Evolutionary conservation across 2,329 filamentous ascomycete species (phyloP).

Genomic region (Fusarium setosum): DNA sequence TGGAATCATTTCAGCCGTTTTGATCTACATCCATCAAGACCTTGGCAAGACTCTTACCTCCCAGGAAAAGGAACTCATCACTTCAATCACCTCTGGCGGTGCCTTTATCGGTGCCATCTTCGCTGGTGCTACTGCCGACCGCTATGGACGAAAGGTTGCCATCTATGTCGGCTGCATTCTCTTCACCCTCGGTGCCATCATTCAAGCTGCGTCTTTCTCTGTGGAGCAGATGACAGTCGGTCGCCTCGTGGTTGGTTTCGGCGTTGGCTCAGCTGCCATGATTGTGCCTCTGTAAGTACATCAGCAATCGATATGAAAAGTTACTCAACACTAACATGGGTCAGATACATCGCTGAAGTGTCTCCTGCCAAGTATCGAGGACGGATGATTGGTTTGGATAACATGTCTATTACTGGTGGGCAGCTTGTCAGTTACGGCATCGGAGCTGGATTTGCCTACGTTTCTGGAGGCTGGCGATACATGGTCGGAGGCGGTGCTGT

Average conservation of each 20-base stretch:
- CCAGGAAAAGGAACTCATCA: constrained; percentile 62
- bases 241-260: constrained; percentile 59
- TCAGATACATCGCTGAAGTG: constrained; percentile 60
- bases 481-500: constrained; percentile 61
- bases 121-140: constrained; percentile 40
- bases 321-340: constrained; percentile 3
- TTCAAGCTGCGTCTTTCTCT: constrained; percentile 42
- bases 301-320: not conserved
- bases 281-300: constrained; percentile 47
- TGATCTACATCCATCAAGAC: constrained; percentile 41
- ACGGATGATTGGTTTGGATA: constrained; percentile 60
- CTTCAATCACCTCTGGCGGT: constrained; percentile 59
- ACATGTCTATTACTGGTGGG: constrained; percentile 57
- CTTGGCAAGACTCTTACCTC: constrained; percentile 54
- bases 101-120: constrained; percentile 44
- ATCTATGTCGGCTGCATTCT: constrained; percentile 44
- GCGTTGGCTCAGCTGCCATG: constrained; percentile 61
- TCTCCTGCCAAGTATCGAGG: constrained; percentile 61
- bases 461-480: constrained; percentile 59
- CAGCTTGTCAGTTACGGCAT: constrained; percentile 55
- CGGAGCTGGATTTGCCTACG: constrained; percentile 52
- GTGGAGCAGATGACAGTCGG: constrained; percentile 45
- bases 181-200: constrained; percentile 40
- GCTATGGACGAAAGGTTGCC: constrained; percentile 41
- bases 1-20: constrained; percentile 52